phyloP scores from a whole-genome alignment of 176 grass and related monocot species.

The Carex parvula region DNA sequence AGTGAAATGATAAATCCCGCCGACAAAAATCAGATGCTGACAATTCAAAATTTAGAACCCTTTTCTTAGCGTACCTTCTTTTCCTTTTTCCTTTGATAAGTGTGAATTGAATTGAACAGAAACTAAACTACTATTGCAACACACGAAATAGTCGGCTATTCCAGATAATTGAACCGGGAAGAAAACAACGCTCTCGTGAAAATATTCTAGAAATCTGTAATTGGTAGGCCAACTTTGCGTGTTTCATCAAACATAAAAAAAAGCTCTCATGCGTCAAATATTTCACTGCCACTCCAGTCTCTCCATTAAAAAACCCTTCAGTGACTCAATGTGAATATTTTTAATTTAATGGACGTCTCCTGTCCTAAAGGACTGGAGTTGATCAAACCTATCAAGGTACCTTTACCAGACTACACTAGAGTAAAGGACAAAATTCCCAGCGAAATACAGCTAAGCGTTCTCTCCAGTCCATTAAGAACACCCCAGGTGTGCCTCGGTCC shows the following conservation, averaged over 20 bases:
- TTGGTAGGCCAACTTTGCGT: conserved; percentile 8
- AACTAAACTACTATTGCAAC: neutral
- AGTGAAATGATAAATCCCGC: neutral
- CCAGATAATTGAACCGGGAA: neutral
- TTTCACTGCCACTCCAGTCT: neutral
- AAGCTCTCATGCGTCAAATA: neutral
- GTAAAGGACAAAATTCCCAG: conserved; percentile 60
- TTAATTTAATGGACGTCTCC: conserved; percentile 7
- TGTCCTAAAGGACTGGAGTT: conserved; percentile 18
- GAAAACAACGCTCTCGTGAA: conserved; percentile 9
- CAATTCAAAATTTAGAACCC: neutral
- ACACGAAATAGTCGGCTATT: neutral
- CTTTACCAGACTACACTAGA: conserved; percentile 8
- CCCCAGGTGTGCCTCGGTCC: neutral
- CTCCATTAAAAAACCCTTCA: too few relatives aligned
- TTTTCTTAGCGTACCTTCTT: neutral
- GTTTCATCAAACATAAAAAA: neutral
- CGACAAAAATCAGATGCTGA: conserved; percentile 12
- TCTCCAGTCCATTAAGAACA: conserved; percentile 12
- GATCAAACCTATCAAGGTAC: neutral
- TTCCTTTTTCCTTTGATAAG: neutral
- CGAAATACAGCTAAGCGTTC: conserved; percentile 53
- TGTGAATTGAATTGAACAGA: neutral
- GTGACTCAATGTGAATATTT: neutral
- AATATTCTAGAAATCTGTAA: neutral